Conservation (phyloP, 352 stramenopile genomes). For the Phytophthora multivora region DNA sequence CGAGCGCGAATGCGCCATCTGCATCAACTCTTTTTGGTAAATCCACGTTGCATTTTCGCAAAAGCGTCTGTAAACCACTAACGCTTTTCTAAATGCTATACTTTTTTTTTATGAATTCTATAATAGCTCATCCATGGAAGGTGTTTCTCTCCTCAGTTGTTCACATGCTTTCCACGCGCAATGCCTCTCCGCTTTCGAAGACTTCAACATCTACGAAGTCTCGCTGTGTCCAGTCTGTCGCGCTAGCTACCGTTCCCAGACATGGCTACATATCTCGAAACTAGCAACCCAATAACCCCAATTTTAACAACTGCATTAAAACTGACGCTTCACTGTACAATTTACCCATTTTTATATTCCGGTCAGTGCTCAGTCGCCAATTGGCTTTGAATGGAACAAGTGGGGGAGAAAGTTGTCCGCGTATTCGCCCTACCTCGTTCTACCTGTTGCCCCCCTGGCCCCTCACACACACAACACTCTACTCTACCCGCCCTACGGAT, state of each 20-base stretch:
- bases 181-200: slow-evolving; percentile 80
- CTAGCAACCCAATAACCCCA: neutral
- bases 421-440: neutral
- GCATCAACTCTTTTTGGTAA: slow-evolving; percentile 75
- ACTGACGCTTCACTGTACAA: slow-evolving; percentile 9
- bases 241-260: slow-evolving; percentile 35
- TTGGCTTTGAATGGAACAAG: slow-evolving; percentile 29
- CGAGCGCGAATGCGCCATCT: slow-evolving; percentile 82
- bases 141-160: slow-evolving; percentile 74
- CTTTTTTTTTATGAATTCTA: neutral
- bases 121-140: slow-evolving; percentile 41
- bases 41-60: neutral
- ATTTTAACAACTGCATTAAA: slow-evolving; percentile 11
- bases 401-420: neutral
- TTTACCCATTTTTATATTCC: neutral
- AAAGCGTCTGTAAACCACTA: neutral
- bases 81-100: neutral
- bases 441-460: slow-evolving; percentile 7
- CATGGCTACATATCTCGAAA: slow-evolving; percentile 22
- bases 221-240: slow-evolving; percentile 80
- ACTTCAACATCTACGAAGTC: slow-evolving; percentile 89
- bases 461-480: slow-evolving; percentile 6
- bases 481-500: slow-evolving; percentile 1
- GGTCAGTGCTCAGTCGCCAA: slow-evolving; percentile 19
- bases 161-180: slow-evolving; percentile 77